phyloP scores from a whole-genome alignment of 225 moss, liverwort and hornwort species.

The Physcomitrellopsis africana region DNA sequence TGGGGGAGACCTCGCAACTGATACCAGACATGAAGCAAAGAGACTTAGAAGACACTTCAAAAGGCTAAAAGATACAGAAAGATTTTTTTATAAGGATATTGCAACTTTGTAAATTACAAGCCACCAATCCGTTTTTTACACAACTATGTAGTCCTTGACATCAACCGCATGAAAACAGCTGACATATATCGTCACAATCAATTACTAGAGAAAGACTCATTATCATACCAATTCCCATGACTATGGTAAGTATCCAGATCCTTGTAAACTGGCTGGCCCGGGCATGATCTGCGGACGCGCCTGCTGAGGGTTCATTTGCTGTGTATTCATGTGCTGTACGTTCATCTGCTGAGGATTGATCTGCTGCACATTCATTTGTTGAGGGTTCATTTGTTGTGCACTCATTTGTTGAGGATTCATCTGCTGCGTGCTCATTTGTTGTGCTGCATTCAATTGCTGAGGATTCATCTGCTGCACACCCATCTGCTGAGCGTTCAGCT shows the following conservation, averaged over 20 bases:
- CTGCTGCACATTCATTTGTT: slow-evolving; percentile 40
- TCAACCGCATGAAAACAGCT: slow-evolving; percentile 12
- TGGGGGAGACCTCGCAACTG: too few relatives aligned
- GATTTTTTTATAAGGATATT: background rate
- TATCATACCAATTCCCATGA: background rate
- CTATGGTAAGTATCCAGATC: slow-evolving; percentile 50
- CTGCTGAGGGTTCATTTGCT: slow-evolving; percentile 59
- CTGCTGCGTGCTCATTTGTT: slow-evolving; percentile 20
- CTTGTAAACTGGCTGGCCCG: slow-evolving; percentile 55
- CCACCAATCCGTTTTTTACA: slow-evolving; percentile 3
- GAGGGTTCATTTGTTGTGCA: slow-evolving; percentile 29
- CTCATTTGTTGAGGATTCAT: slow-evolving; percentile 23
- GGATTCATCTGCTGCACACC: slow-evolving; percentile 30
- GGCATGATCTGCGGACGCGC: slow-evolving; percentile 50
- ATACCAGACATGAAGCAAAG: too few relatives aligned
- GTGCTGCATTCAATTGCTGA: slow-evolving; percentile 12
- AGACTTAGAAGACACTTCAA: background rate
- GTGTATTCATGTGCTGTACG: slow-evolving; percentile 45
- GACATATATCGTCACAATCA: slow-evolving; percentile 7
- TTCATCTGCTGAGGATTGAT: slow-evolving; percentile 48
- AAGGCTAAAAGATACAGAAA: background rate
- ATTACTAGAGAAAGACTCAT: background rate
- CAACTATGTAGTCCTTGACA: slow-evolving; percentile 9
- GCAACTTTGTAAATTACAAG: slow-evolving; percentile 23
- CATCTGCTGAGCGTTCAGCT: slow-evolving; percentile 25